Evolutionary conservation across 2,329 filamentous ascomycete genomes (phyloP).

Genomic region (Monilinia polystroma): DNA sequence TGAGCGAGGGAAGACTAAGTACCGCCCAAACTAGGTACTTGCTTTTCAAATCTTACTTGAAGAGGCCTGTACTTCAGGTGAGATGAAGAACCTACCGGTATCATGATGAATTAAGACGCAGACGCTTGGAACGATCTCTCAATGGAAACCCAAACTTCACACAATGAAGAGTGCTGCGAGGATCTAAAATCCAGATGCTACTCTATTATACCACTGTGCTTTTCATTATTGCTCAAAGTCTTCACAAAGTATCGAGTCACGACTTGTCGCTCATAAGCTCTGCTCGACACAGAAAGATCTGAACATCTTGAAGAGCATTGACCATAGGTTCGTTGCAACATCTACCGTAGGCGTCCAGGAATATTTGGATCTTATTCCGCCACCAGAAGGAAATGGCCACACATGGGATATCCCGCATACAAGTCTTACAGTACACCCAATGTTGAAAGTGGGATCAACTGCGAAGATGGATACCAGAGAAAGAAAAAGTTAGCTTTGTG

Average conservation of each 20-base stretch:
- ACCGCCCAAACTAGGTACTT: slow-evolving; percentile 33
- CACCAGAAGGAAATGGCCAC: not conserved
- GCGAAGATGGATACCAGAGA: not conserved
- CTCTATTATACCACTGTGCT: no score
- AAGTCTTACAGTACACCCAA: not conserved
- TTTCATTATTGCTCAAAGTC: no score
- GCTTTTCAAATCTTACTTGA: slow-evolving; percentile 26
- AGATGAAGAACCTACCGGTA: not conserved
- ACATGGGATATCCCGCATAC: not conserved
- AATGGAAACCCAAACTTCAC: not conserved
- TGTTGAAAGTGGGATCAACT: not conserved
- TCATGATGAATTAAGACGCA: not conserved
- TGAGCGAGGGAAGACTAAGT: slow-evolving; percentile 29
- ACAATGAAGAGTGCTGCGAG: not conserved
- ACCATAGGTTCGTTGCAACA: not conserved
- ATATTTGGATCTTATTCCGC: not conserved
- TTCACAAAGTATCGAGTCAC: no score
- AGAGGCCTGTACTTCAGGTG: not conserved
- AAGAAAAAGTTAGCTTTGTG: not conserved
- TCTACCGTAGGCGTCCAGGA: not conserved
- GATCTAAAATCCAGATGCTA: no score
- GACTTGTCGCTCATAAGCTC: no score
- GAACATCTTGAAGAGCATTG: not conserved
- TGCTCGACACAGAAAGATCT: not conserved
- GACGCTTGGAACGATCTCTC: not conserved